phyloP scores from a whole-genome alignment of 2,329 filamentous ascomycete genomes.

The Biscogniauxia marginata region DNA sequence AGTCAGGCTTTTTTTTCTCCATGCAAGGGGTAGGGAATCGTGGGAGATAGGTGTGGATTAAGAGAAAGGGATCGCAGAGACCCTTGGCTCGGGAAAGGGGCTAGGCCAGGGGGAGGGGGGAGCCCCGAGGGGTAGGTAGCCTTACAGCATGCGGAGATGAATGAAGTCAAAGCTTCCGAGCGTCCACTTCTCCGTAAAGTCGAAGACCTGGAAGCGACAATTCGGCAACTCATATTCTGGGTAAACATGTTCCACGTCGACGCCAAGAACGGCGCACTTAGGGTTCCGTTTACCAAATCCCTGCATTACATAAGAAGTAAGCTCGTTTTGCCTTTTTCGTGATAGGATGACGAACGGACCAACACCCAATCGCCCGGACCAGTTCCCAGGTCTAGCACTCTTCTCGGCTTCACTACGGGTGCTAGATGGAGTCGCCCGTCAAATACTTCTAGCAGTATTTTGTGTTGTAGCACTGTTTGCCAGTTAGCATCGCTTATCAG shows the following conservation, averaged over 20 bases:
- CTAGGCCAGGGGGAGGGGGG: background rate
- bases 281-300: conserved; percentile 17
- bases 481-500: background rate
- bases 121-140: conserved; percentile 6
- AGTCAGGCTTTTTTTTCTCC: background rate
- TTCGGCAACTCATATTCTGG: conserved; percentile 26
- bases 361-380: conserved; percentile 31
- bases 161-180: conserved; percentile 31
- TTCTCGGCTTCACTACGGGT: conserved; percentile 26
- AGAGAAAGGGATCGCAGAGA: background rate
- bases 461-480: conserved; percentile 26
- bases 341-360: conserved; percentile 9
- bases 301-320: conserved; percentile 14
- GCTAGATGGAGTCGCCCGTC: conserved; percentile 31
- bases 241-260: conserved; percentile 30
- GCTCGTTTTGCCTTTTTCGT: conserved; percentile 3
- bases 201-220: conserved; percentile 27
- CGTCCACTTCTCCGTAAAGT: conserved; percentile 27
- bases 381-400: conserved; percentile 33
- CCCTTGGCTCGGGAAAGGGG: background rate
- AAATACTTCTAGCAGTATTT: conserved; percentile 29
- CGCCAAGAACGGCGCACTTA: conserved; percentile 25
- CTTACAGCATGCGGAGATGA: conserved; percentile 30
- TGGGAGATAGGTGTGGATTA: background rate
- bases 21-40: too few relatives aligned